Evolutionary conservation across 768 basidiomycete genomes (phyloP), one percentile per base, ranked within the genome.

Genomic region (Naganishia onofrii): DNA sequence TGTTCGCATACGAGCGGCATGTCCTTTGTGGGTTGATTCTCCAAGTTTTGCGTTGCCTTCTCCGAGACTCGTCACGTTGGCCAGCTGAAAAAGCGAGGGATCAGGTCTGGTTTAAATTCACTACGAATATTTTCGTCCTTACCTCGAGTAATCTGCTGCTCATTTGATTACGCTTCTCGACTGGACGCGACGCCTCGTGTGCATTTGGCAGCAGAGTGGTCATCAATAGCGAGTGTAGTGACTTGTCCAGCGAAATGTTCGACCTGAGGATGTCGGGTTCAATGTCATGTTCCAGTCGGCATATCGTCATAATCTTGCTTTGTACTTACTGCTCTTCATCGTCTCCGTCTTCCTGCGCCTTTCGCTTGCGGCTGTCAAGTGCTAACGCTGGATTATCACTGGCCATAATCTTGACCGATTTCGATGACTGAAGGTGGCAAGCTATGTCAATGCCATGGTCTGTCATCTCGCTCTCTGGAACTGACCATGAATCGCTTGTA

Each of bases 401-500:
- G 21, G 75, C 74, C 73, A 80, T 75, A 68, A 82, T 77, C 66
- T 81, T 80, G 46, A 77, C 71, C 0, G 79, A 79, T 74, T 79
- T 80, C 73, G 74, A 70, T 58, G 57, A 70, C 73, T 72, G 63
- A 9, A n/a, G 23, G 28, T 9, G 19, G n/a, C 19, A 17, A 15
- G 29, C 23, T 26, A 32, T 23, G 28, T 51, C 23, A 38, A 57
- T 13, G 1, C n/a, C 48, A n/a, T 10, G 23, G 6, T 17, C 26
- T 5, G 48, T 9, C 15, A 38, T 21, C 23, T 21, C 32, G 29
- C 8, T 7, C 19, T 1, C n/a, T 34, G n/a, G 4, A n/a, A 73
- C 79, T 69, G 21, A 79, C 81, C 73, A 82, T 74, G 70, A 82
- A 82, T 13, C 80, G 77, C 64, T 77, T 74, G n/a, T 76, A 70